Percentiles rank a stretch among this genome's conserved stretches.
phyloP scores from a whole-genome alignment of 2,329 filamentous ascomycete genomes.

The Onygenales sp. region DNA sequence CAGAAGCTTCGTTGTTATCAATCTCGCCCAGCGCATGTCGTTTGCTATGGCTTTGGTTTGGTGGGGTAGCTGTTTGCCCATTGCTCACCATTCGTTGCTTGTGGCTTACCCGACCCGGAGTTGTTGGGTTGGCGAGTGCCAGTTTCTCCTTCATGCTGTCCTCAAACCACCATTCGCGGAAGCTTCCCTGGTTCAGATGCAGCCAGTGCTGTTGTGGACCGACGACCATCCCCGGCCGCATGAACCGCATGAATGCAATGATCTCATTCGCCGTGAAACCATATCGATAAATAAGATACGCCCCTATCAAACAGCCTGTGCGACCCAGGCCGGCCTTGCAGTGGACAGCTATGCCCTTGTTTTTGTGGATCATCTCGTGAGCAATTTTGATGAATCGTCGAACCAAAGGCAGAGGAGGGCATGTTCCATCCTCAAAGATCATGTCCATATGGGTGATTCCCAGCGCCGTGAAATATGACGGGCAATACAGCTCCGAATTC shows the following conservation, averaged over 20 bases:
- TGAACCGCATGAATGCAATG: constrained; percentile 98
- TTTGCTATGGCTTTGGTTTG: constrained; percentile 64
- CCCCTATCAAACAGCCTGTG: constrained; percentile 92
- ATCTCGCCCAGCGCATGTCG: constrained; percentile 90
- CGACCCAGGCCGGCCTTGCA: constrained; percentile 96
- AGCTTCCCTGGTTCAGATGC: constrained; percentile 89
- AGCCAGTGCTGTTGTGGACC: constrained; percentile 98
- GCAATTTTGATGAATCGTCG: constrained; percentile 90
- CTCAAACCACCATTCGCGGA: constrained; percentile 95
- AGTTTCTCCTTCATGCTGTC: constrained; percentile 72
- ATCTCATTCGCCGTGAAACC: constrained; percentile 96
- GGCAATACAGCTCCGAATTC: constrained; percentile 92
- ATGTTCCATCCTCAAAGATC: constrained; percentile 99
- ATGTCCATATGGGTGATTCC: constrained; percentile 96
- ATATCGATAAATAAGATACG: constrained; percentile 94
- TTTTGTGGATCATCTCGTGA: constrained; percentile 86
- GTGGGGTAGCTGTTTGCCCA: constrained; percentile 70
- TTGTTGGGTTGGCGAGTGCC: constrained; percentile 46
- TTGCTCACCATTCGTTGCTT: constrained; percentile 51
- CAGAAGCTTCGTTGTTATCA: constrained; percentile 60
- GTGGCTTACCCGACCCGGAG: constrained; percentile 43
- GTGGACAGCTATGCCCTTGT: constrained; percentile 91
- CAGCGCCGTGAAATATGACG: constrained; percentile 91
- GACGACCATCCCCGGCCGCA: constrained; percentile 98
- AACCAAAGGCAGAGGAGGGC: constrained; percentile 79